phyloP scores from a whole-genome alignment of 2,329 filamentous ascomycete species.

The Onygena corvina region DNA sequence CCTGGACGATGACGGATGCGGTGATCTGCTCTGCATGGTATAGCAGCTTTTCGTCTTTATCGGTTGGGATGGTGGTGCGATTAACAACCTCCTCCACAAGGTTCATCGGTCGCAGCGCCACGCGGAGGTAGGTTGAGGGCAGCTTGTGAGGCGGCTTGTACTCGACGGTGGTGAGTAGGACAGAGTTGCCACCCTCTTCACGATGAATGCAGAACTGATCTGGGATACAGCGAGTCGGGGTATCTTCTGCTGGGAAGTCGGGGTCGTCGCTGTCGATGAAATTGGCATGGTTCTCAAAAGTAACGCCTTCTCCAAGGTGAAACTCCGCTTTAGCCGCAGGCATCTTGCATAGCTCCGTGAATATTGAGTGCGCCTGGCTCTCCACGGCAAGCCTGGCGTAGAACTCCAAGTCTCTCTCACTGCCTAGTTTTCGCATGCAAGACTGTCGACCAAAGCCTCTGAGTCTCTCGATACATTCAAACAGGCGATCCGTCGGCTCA shows the following conservation, averaged over 20 bases:
- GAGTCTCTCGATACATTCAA: not conserved
- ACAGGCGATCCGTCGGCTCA: not conserved
- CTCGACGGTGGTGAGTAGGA: conserved; percentile 13
- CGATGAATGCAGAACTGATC: conserved; percentile 19
- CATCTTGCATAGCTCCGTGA: conserved; percentile 21
- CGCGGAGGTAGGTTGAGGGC: not conserved
- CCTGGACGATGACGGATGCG: conserved; percentile 14
- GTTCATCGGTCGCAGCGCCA: conserved; percentile 8
- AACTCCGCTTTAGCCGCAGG: conserved; percentile 20
- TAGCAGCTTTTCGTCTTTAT: conserved; percentile 14
- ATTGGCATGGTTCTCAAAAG: conserved; percentile 18
- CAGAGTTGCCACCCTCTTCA: not conserved
- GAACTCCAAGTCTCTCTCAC: conserved; percentile 22
- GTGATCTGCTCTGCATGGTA: conserved; percentile 19
- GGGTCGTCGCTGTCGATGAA: conserved; percentile 10
- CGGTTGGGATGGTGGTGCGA: conserved; percentile 17
- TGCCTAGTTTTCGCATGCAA: conserved; percentile 17
- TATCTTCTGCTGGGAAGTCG: not conserved
- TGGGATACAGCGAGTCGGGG: conserved; percentile 8
- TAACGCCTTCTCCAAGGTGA: conserved; percentile 16
- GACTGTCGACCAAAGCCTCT: not conserved
- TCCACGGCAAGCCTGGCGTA: conserved; percentile 23
- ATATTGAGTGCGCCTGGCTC: conserved; percentile 20
- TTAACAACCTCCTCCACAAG: conserved; percentile 7
- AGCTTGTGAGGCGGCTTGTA: conserved; percentile 20